Base-by-base conservation (phyloP, 202 grass and related monocot species). In the Cymbopogon flexuosus region DNA sequence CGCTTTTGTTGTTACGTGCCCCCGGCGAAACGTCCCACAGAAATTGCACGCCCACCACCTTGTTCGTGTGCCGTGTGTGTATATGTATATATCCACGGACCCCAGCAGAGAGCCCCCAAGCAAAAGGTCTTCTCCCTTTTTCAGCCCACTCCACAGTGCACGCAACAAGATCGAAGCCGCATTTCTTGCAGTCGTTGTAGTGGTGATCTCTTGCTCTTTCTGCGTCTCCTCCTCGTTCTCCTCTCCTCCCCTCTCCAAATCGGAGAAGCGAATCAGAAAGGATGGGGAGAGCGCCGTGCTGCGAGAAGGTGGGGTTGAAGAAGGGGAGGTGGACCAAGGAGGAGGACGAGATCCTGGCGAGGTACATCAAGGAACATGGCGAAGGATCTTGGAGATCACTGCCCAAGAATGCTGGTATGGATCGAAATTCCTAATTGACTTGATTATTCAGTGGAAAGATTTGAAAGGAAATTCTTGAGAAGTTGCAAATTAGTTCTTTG, bases 201-300 rank as follows among this genome's bases (percentile, higher is more conserved):
- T 15, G 13, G 43, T 35, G 73, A 45, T 46, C 78, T 54, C 12
- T 24, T n/a, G 6, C 2, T 6, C 6, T 3, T 15, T 22, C 7
- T 3, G 8, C 1, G 8, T 23, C 54, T 23, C 3, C 47, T 16
- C 15, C 52, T 15, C 37, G 33, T 42, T 9, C 15, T 8, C 1
- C 4, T 62, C 57, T 36, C 5, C 35, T 36, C 5, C 7, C 36
- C 15, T 14, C 70, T 3, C 27, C 4, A 8, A 9, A 9, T 10
- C 41, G 8, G 3, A n/a, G 23, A 58, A 21, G 18, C 16, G 0
- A 6, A 4, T 15, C 13, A 40, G 19, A 4, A 33, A 95, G 93
- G 42, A 96, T 96, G 93, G 93, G 90, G 21, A 83, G 93, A 52
- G 85, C 88, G 6, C 90, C 93, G 27, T 96, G 93, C 75, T 96